phyloP scores from a whole-genome alignment of 257 asterid species.

The Hygrophila difformis region DNA sequence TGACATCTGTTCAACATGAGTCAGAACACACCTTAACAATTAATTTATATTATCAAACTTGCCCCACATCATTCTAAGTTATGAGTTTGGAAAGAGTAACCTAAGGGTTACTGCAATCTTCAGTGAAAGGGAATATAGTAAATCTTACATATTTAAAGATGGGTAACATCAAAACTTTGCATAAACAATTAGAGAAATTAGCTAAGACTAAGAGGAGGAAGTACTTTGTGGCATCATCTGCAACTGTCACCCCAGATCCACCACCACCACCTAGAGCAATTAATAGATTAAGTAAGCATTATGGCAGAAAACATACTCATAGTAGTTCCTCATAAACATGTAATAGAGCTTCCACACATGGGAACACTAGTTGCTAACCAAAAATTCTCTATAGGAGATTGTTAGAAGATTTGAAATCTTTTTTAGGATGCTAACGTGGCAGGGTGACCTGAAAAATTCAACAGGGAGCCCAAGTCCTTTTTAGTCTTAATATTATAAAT shows the following conservation, averaged over 20 bases:
- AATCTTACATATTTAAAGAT: neutral
- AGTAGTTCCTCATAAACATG: neutral
- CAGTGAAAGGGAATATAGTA: no score
- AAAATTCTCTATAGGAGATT: no score
- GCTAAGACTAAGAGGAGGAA: constrained; percentile 17
- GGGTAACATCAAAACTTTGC: constrained; percentile 1
- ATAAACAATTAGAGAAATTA: constrained; percentile 7
- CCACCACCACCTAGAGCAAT: constrained; percentile 52
- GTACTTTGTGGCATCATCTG: constrained; percentile 90
- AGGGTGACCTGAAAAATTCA: no score
- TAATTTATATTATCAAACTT: neutral
- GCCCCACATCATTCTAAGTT: no score
- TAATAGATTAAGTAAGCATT: constrained; percentile 14
- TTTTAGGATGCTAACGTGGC: no score
- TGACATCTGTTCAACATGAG: no score
- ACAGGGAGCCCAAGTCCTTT: no score
- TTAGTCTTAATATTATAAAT: no score
- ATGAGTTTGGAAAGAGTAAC: no score
- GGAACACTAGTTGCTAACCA: no score
- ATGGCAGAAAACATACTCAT: constrained; percentile 9
- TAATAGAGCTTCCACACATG: neutral
- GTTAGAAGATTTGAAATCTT: no score
- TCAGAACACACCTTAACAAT: neutral
- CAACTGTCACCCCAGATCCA: constrained; percentile 45
- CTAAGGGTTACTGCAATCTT: no score